Evolutionary conservation across 768 basidiomycete genomes (phyloP).

Genomic region (Tephrocybe sp.): DNA sequence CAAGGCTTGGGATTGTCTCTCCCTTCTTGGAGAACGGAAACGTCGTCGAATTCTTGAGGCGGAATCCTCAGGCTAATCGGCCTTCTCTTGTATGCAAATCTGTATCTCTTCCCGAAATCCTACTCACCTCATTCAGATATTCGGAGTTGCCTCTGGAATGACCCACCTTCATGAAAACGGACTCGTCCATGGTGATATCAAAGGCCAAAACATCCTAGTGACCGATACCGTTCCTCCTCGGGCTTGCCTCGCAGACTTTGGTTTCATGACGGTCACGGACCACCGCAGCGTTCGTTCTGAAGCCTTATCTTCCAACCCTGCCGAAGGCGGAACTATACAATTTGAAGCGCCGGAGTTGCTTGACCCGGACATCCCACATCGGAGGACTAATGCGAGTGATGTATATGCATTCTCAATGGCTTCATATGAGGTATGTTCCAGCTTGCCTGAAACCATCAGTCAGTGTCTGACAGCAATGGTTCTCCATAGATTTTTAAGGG

Average conservation of each 20-base stretch:
- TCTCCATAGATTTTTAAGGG: not conserved
- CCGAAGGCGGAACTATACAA: not conserved
- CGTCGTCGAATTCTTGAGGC: not conserved
- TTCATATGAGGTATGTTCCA: not conserved
- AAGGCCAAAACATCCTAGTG: not conserved
- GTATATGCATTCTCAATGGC: slow-evolving; percentile 4
- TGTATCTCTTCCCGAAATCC: not conserved
- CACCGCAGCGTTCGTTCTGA: not conserved
- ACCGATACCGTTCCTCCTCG: not conserved
- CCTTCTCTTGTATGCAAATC: not conserved
- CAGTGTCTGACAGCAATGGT: not conserved
- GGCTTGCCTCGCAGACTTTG: slow-evolving; percentile 1
- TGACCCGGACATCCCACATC: not conserved
- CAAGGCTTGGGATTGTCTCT: not conserved
- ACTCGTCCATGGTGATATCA: not conserved
- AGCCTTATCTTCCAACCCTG: not conserved
- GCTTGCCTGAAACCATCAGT: not conserved
- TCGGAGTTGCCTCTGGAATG: not conserved
- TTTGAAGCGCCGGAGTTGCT: slow-evolving; percentile 2
- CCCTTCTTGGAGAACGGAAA: not conserved
- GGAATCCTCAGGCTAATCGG: not conserved
- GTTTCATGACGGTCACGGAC: not conserved
- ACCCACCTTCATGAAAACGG: not conserved
- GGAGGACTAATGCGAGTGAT: not conserved
- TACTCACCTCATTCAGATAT: not conserved